Base-by-base conservation (phyloP, 352 stramenopile genomes). In the Aphanomyces astaci region DNA sequence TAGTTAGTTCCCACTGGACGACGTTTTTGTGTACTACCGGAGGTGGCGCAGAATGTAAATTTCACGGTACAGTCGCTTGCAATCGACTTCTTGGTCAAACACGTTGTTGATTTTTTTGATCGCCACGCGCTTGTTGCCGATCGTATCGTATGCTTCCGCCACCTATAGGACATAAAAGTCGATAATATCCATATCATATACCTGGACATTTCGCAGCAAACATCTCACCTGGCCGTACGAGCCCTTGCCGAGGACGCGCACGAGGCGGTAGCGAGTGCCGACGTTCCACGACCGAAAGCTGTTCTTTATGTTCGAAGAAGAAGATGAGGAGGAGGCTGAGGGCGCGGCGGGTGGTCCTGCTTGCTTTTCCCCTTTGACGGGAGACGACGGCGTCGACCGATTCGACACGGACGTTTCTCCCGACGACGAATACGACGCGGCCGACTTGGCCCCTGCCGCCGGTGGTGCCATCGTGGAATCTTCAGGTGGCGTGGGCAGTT, bases 231-330 rank as follows among this genome's bases (percentile, higher is more conserved):
- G 85, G 70, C 87, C 87, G 63, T 95, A 95, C 4, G 85, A 94
- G 13, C 87, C 87, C 54, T 95, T 92, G 24, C 87, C 87, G 1
- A 95, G 71, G 32, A 95, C 64, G 13, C 86, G 81, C 51, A 95
- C 79, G 33, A 95, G 78, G 30, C 83, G 83, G 70, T 95, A 95
- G 52, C 82, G 82, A 39, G 69, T 83, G 49, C 81, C 79, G 11
- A 95, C 85, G 54, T 88, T 84, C 86, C 86, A 95, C 66, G 91
- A 90, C 4, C 63, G 59, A 48, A 73, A 73, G 25, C 49, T 53
- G 36, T 70, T 64, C 5, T 32, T 17, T 28, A 31, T 5, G 33
- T 32, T 48, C 11, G 63, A 17, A 7, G 25, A 15, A 56, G n/a
- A n/a, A n/a, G n/a, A n/a, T n/a, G n/a, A n/a, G n/a, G n/a, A n/a